Conservation (phyloP, 768 basidiomycete genomes). For the Termitomyces sp. region DNA sequence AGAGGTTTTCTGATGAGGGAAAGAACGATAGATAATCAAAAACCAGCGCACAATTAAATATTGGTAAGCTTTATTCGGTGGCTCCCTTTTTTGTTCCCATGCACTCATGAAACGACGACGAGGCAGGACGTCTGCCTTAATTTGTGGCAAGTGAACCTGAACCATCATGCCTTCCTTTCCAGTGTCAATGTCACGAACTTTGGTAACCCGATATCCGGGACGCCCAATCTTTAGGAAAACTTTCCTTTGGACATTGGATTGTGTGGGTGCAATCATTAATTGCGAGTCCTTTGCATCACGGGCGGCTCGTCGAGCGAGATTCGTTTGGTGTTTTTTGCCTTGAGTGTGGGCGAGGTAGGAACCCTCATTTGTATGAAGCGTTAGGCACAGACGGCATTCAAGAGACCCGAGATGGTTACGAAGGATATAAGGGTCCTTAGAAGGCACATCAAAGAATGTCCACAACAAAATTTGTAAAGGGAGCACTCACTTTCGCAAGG, state of each 20-base stretch:
- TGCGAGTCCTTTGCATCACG: constrained; percentile 93
- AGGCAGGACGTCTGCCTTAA: constrained; percentile 80
- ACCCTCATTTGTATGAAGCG: constrained; percentile 98
- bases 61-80: constrained; percentile 94
- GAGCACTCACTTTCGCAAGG: constrained; percentile 74
- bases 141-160: constrained; percentile 92
- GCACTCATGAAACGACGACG: constrained; percentile 93
- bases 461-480: neutral
- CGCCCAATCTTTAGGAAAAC: constrained; percentile 96
- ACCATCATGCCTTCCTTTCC: constrained; percentile 97
- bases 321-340: constrained; percentile 99
- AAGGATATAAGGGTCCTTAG: constrained; percentile 93
- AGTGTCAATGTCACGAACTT: constrained; percentile 86
- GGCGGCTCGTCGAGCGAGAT: constrained; percentile 95
- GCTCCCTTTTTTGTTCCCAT: constrained; percentile 95
- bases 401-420: constrained; percentile 98
- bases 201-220: constrained; percentile 94
- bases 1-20: constrained; percentile 26
- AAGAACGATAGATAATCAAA: neutral
- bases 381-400: constrained; percentile 96
- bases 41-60: constrained; percentile 81
- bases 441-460: constrained; percentile 4
- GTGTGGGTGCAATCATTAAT: constrained; percentile 81
- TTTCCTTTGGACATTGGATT: constrained; percentile 80
- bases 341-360: constrained; percentile 99